Evolutionary conservation across 2,329 filamentous ascomycete species (phyloP).

Genomic region (Xylariales sp.): DNA sequence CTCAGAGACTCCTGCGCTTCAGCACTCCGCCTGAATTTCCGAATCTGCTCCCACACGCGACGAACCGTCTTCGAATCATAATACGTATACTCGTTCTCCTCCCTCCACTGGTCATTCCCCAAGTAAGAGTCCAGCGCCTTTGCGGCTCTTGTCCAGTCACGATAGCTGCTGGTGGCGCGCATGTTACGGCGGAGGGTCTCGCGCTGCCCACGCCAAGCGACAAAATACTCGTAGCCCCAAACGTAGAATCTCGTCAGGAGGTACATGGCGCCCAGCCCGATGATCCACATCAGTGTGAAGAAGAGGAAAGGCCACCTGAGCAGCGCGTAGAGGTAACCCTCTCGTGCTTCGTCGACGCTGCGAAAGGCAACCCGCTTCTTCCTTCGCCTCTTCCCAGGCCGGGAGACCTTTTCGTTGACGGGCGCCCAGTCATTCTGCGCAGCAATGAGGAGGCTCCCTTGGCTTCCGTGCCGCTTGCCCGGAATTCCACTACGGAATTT

Average conservation of each 20-base stretch:
- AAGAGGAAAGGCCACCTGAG: slow-evolving; percentile 90
- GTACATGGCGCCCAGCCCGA: slow-evolving; percentile 69
- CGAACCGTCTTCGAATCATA: slow-evolving; percentile 85
- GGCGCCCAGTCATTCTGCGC: slow-evolving; percentile 96
- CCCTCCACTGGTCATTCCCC: slow-evolving; percentile 77
- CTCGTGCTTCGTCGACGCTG: slow-evolving; percentile 85
- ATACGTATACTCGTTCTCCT: slow-evolving; percentile 72
- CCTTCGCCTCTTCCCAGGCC: slow-evolving; percentile 22
- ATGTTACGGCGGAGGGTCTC: slow-evolving; percentile 68
- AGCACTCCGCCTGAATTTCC: slow-evolving; percentile 55
- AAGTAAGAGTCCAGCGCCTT: slow-evolving; percentile 75
- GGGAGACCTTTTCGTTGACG: slow-evolving; percentile 5
- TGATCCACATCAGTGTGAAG: slow-evolving; percentile 75
- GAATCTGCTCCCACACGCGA: slow-evolving; percentile 72
- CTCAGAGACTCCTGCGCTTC: slow-evolving; percentile 40
- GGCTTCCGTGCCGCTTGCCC: slow-evolving; percentile 28
- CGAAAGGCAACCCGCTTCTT: slow-evolving; percentile 38
- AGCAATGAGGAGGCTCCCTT: slow-evolving; percentile 61
- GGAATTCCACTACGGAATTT: slow-evolving; percentile 10
- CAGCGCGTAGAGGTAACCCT: slow-evolving; percentile 84
- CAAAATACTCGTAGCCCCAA: slow-evolving; percentile 83
- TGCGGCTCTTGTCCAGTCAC: slow-evolving; percentile 79
- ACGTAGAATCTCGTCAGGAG: slow-evolving; percentile 84
- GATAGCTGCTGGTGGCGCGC: slow-evolving; percentile 68
- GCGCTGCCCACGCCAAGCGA: slow-evolving; percentile 82